Evolutionary conservation across 2,329 filamentous ascomycete genomes (phyloP).

Genomic region (Pseudofabraea citricarpa): DNA sequence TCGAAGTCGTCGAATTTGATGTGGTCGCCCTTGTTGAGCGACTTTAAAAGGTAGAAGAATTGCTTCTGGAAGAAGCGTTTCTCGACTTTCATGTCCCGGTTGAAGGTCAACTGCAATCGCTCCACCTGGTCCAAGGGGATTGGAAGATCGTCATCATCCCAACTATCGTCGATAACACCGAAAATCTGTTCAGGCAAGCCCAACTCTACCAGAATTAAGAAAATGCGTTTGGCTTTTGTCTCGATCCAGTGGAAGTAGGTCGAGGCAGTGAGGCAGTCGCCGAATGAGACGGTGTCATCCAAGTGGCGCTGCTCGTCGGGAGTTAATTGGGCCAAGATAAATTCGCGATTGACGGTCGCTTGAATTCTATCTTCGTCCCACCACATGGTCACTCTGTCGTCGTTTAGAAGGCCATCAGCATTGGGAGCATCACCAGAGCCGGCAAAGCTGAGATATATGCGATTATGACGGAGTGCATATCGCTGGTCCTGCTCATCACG

Average conservation of each 20-base stretch:
- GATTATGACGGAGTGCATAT: conserved; percentile 14
- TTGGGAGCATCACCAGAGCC: conserved; percentile 14
- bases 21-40: conserved; percentile 56
- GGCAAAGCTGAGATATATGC: conserved; percentile 26
- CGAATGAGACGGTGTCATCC: conserved; percentile 60
- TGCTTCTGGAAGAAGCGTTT: conserved; percentile 66
- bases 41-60: conserved; percentile 64
- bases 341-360: conserved; percentile 62
- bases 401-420: conserved; percentile 22
- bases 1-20: conserved; percentile 62
- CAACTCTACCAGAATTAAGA: conserved; percentile 66
- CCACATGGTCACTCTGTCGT: conserved; percentile 45
- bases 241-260: conserved; percentile 79
- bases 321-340: conserved; percentile 59
- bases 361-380: conserved; percentile 69
- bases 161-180: conserved; percentile 67
- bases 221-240: conserved; percentile 62
- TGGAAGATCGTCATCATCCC: conserved; percentile 73
- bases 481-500: conserved; percentile 13
- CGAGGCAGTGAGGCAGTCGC: conserved; percentile 60
- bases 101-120: conserved; percentile 54
- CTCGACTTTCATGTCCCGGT: conserved; percentile 58
- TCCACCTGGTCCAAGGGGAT: conserved; percentile 61
- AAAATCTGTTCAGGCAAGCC: conserved; percentile 71
- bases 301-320: conserved; percentile 59